Conservation (phyloP, 306 rosid genomes). For the Vachellia pachyceras region DNA sequence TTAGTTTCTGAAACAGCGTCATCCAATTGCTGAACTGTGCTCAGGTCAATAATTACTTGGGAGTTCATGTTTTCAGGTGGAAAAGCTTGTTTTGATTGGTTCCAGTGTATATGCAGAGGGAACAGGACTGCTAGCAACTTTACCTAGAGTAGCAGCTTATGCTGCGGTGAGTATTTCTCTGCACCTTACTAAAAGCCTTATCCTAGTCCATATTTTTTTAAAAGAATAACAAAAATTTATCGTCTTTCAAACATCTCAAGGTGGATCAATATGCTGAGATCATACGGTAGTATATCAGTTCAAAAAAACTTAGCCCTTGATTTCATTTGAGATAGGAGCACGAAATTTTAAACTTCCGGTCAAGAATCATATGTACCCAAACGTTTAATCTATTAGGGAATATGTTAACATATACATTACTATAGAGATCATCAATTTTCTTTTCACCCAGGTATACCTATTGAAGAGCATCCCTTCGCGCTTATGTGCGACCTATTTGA, state of each 20-base stretch:
- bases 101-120: conserved; percentile 88
- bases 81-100: conserved; percentile 77
- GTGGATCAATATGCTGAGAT: background rate
- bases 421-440: background rate
- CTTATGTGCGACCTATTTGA: conserved; percentile 54
- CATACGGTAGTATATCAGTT: background rate
- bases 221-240: background rate
- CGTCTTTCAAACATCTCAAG: background rate
- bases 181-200: background rate
- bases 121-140: conserved; percentile 60
- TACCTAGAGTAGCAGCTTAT: conserved; percentile 64
- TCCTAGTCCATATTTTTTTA: background rate
- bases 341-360: background rate
- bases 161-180: conserved; percentile 63
- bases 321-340: background rate
- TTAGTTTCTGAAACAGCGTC: conserved; percentile 17
- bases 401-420: background rate
- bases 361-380: background rate
- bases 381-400: background rate
- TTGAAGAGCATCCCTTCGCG: conserved; percentile 75
- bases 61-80: conserved; percentile 63
- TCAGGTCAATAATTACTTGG: too few species aligned
- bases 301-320: background rate
- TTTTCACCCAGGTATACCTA: conserved; percentile 59
- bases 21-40: background rate